Conservation (phyloP, 306 rosid genomes). For the Citrullus colocynthis region DNA sequence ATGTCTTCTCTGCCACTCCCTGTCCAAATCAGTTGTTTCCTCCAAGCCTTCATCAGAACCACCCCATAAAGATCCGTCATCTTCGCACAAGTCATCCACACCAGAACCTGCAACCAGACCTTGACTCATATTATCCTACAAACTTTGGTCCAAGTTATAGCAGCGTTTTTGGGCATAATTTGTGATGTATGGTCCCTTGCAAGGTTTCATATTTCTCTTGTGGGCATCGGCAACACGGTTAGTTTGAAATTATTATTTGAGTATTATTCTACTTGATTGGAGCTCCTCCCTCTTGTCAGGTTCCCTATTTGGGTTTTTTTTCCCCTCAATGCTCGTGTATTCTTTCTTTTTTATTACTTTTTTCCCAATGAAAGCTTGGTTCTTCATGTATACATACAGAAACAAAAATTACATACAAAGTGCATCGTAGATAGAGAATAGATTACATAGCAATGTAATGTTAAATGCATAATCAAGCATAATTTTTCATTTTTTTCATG, state of each 20-base stretch:
- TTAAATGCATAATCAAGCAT: neutral
- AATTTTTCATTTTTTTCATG: neutral
- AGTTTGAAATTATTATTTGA: neutral
- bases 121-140: neutral
- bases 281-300: neutral
- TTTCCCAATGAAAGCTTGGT: too few relatives aligned
- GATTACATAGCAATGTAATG: neutral
- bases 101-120: slow-evolving; percentile 28
- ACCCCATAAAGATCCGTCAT: slow-evolving; percentile 21
- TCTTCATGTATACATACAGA: neutral
- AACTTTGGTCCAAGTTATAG: neutral
- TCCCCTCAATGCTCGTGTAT: too few relatives aligned
- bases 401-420: neutral
- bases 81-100: slow-evolving; percentile 22
- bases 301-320: neutral
- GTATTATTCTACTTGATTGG: neutral
- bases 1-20: slow-evolving; percentile 69
- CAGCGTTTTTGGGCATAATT: neutral
- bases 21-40: slow-evolving; percentile 32
- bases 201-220: neutral
- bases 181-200: neutral
- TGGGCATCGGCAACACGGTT: neutral
- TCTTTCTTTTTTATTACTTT: too few relatives aligned
- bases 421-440: neutral
- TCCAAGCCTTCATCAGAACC: slow-evolving; percentile 37